phyloP scores from a whole-genome alignment of 495 filamentous ascomycete genomes.

The Thermochaetoides thermophila region DNA sequence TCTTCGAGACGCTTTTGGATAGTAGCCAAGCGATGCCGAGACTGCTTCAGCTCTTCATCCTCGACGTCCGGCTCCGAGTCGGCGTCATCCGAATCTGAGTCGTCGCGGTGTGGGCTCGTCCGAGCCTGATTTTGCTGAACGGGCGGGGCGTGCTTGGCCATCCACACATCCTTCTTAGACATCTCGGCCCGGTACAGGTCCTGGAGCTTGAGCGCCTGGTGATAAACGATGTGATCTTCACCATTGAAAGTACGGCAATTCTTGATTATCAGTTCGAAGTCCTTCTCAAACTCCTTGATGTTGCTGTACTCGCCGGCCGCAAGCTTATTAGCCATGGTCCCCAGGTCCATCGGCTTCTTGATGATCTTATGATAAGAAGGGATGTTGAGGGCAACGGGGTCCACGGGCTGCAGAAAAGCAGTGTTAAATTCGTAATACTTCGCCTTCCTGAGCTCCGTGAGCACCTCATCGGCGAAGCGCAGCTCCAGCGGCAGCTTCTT shows the following conservation, averaged over 20 bases:
- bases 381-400: conserved; percentile 88
- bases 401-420: conserved; percentile 70
- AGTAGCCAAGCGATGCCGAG: conserved; percentile 8
- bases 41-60: conserved; percentile 10
- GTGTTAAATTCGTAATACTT: conserved; percentile 49
- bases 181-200: conserved; percentile 60
- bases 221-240: conserved; percentile 53
- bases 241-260: conserved; percentile 93
- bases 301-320: conserved; percentile 68
- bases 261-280: conserved; percentile 68
- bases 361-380: conserved; percentile 85
- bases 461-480: conserved; percentile 71
- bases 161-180: conserved; percentile 57
- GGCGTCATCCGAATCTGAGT: conserved; percentile 40
- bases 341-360: conserved; percentile 91
- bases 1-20: conserved; percentile 29
- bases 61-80: conserved; percentile 25
- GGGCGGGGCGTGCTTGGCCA: conserved; percentile 53
- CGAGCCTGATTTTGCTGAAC: conserved; percentile 20
- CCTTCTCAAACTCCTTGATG: conserved; percentile 70
- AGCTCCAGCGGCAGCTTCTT: conserved; percentile 86
- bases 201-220: conserved; percentile 54
- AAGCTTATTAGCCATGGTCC: conserved; percentile 61
- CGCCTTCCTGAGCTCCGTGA: conserved; percentile 62
- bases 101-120: conserved; percentile 34